These are phyloP conservation scores for Trichoderma cornu-damae DNA, from an alignment of 2,329 filamentous ascomycete species.

Conservation along the genomic window DNA sequence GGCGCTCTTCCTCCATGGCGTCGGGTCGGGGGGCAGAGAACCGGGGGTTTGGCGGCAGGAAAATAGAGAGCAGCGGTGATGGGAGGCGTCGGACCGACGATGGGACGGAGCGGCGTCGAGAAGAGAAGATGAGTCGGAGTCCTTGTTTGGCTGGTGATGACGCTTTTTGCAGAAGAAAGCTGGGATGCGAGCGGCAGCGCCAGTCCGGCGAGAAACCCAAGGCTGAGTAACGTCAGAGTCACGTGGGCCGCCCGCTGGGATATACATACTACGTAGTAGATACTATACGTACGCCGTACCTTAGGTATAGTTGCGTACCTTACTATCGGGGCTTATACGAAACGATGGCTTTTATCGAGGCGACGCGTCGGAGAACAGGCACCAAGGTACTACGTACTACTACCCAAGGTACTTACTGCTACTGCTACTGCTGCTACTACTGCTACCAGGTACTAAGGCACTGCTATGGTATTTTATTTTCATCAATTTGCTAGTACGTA, in stretches of 20 bases:
- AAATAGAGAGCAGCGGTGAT: not conserved
- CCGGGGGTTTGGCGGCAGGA: not conserved
- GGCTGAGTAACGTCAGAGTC: conserved; percentile 16
- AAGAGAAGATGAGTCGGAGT: not conserved
- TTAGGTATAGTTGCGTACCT: too few species aligned
- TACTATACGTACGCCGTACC: too few species aligned
- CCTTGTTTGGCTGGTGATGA: conserved; percentile 4
- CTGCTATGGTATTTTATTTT: too few species aligned
- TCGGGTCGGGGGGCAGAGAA: conserved; percentile 14
- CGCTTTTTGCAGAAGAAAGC: conserved; percentile 2
- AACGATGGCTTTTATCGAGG: too few species aligned
- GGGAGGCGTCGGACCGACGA: conserved; percentile 1
- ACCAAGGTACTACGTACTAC: too few species aligned
- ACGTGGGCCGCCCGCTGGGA: conserved; percentile 5
- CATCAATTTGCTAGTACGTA: too few species aligned
- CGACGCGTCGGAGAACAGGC: too few species aligned
- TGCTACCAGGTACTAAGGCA: too few species aligned
- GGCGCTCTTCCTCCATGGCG: conserved; percentile 58
- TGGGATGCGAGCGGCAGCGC: conserved; percentile 12
- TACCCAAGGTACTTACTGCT: too few species aligned
- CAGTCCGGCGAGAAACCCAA: conserved; percentile 8
- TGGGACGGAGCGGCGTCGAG: not conserved
- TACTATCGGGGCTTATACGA: too few species aligned
- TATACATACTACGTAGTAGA: too few species aligned
- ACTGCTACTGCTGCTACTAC: too few species aligned